Percentiles rank a stretch among this genome's conserved stretches.
phyloP scores from a whole-genome alignment of 1,284 basidiomycete genomes.

The Ceraceosorus bombacis region DNA sequence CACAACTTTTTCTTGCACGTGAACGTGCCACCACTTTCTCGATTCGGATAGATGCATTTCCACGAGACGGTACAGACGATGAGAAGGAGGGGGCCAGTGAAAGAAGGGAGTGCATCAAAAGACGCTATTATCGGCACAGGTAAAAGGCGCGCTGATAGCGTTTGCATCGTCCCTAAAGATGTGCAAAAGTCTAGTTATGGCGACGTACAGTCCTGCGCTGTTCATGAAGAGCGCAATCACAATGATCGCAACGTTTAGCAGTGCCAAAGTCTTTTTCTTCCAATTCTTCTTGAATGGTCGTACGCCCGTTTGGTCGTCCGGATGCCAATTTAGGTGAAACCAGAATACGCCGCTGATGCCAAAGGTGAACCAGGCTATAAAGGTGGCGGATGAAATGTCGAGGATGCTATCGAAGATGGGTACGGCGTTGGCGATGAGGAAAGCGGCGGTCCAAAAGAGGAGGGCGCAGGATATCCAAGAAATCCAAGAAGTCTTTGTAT shows the following conservation, averaged over 20 bases:
- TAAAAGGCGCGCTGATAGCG: not conserved
- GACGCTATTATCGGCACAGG: not conserved
- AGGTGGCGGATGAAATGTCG: not conserved
- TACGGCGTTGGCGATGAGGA: not conserved
- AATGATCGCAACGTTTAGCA: not conserved
- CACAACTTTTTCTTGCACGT: too few species aligned
- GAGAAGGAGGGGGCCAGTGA: too few species aligned
- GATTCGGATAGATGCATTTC: too few species aligned
- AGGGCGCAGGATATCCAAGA: not conserved
- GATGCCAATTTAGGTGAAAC: not conserved
- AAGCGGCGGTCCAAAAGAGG: not conserved
- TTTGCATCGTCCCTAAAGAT: not conserved
- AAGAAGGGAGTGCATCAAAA: not conserved
- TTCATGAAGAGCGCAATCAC: not conserved
- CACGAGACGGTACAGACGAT: too few species aligned
- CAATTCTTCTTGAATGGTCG: not conserved
- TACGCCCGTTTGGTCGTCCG: not conserved
- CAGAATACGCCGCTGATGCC: not conserved
- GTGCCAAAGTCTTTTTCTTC: not conserved
- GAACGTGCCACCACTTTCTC: too few species aligned
- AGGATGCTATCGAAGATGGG: not conserved
- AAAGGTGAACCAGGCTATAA: not conserved
- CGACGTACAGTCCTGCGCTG: not conserved
- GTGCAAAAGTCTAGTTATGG: not conserved
- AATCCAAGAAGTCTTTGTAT: not conserved